Conservation (phyloP, 257 asterid genomes). For the Leonotis leonurus region DNA sequence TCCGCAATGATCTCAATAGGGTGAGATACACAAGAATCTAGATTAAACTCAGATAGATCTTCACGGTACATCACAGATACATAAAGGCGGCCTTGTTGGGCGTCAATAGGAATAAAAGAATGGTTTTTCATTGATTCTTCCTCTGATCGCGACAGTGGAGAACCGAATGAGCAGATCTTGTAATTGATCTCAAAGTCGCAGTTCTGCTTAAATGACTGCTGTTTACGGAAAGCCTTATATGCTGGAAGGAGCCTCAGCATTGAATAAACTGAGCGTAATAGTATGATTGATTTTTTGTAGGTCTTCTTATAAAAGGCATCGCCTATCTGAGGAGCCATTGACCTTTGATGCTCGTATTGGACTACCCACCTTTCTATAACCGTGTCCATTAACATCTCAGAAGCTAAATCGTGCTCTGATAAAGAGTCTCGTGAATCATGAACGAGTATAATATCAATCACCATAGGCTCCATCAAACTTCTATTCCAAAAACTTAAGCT, state of each 20-base stretch:
- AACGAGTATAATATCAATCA: slow-evolving; percentile 76
- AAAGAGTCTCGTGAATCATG: slow-evolving; percentile 44
- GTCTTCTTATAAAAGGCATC: slow-evolving; percentile 70
- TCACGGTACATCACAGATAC: slow-evolving; percentile 73
- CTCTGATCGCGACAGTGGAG: slow-evolving; percentile 79
- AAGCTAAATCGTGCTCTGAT: slow-evolving; percentile 25
- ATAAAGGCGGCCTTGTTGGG: slow-evolving; percentile 77
- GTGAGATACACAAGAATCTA: slow-evolving; percentile 56
- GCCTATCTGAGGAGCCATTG: slow-evolving; percentile 46
- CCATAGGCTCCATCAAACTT: slow-evolving; percentile 85
- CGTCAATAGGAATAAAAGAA: slow-evolving; percentile 67
- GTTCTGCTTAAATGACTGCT: slow-evolving; percentile 43
- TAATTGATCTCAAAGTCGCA: slow-evolving; percentile 81
- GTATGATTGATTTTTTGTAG: slow-evolving; percentile 75
- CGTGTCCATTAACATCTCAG: slow-evolving; percentile 49
- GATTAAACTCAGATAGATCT: slow-evolving; percentile 64
- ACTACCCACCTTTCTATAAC: slow-evolving; percentile 91
- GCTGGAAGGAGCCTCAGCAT: slow-evolving; percentile 94
- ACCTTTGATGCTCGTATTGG: slow-evolving; percentile 60
- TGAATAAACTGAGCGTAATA: slow-evolving; percentile 63
- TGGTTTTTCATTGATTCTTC: slow-evolving; percentile 64
- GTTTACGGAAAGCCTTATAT: slow-evolving; percentile 73
- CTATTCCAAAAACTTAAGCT: slow-evolving; percentile 89
- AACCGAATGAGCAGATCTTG: slow-evolving; percentile 63
- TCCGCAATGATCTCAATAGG: slow-evolving; percentile 81